phyloP scores from a whole-genome alignment of 1,284 basidiomycete species.

The Limonomyces culmigenus region DNA sequence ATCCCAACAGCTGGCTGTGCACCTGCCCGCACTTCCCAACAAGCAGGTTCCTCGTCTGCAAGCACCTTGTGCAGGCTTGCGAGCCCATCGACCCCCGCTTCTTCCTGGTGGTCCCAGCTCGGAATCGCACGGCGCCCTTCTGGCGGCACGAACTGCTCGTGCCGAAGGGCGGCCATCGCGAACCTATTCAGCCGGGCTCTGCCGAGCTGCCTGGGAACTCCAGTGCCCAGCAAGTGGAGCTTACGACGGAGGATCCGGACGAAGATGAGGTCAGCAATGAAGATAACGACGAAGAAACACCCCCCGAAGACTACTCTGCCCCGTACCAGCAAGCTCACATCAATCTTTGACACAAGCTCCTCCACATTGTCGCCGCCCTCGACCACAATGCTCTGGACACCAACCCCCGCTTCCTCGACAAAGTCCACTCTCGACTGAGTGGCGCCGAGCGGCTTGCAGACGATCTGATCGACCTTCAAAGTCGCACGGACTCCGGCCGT shows the following conservation, averaged over 20 bases:
- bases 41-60: slow-evolving; percentile 17
- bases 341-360: neutral
- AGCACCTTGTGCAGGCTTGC: slow-evolving; percentile 15
- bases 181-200: neutral
- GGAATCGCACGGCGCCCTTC: slow-evolving; percentile 12
- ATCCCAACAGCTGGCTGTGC: slow-evolving; percentile 12
- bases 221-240: neutral
- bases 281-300: neutral
- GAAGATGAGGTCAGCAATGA: neutral
- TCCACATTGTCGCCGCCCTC: neutral
- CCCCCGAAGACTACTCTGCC: no score
- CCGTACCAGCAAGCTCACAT: no score
- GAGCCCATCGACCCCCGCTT: slow-evolving; percentile 12
- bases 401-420: neutral
- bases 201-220: neutral
- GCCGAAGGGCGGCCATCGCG: slow-evolving; percentile 3
- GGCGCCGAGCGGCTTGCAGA: no score
- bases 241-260: neutral
- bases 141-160: slow-evolving; percentile 11
- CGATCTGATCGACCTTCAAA: slow-evolving; percentile 1
- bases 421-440: neutral
- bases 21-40: slow-evolving; percentile 13
- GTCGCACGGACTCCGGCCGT: slow-evolving; percentile 2
- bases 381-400: neutral
- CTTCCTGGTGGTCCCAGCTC: slow-evolving; percentile 13